Conservation (phyloP, 2,329 filamentous ascomycete species). For the Ophiocordyceps camponoti-rufipedis region DNA sequence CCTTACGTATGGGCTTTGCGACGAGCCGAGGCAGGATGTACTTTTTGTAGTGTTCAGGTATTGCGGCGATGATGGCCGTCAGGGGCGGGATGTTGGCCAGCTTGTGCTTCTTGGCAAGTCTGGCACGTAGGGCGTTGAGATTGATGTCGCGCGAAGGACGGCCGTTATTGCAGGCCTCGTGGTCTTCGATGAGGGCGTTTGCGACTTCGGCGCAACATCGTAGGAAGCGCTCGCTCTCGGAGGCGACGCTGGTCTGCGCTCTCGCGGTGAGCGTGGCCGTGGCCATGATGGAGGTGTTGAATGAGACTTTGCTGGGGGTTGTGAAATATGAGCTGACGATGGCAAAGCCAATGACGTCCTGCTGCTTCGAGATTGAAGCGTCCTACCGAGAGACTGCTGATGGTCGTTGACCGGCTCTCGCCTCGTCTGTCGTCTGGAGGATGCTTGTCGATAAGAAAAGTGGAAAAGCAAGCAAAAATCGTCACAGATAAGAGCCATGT, state of each 20-base stretch:
- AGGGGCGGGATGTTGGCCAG: constrained; percentile 75
- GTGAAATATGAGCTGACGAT: neutral
- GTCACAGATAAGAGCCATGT: neutral
- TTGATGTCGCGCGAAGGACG: constrained; percentile 75
- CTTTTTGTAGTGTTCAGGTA: constrained; percentile 99
- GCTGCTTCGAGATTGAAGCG: neutral
- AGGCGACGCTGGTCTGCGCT: constrained; percentile 63
- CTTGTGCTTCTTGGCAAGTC: constrained; percentile 83
- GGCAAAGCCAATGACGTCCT: neutral
- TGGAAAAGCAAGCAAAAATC: no score
- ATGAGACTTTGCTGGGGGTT: neutral
- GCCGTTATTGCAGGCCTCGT: constrained; percentile 62
- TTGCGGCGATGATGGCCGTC: constrained; percentile 92
- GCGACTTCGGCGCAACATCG: constrained; percentile 92
- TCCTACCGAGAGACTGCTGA: neutral
- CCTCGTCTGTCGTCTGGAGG: neutral
- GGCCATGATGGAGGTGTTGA: constrained; percentile 16
- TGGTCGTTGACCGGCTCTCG: neutral
- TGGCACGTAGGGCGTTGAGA: constrained; percentile 71
- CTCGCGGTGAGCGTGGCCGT: constrained; percentile 40
- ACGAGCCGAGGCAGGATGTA: constrained; percentile 93
- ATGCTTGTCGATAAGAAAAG: neutral
- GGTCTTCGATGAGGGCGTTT: constrained; percentile 83
- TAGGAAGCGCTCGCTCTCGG: constrained; percentile 88
- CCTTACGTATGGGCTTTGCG: constrained; percentile 76